Evolutionary conservation across 306 rosid genomes (phyloP).

Genomic region (Lupinus albus): DNA sequence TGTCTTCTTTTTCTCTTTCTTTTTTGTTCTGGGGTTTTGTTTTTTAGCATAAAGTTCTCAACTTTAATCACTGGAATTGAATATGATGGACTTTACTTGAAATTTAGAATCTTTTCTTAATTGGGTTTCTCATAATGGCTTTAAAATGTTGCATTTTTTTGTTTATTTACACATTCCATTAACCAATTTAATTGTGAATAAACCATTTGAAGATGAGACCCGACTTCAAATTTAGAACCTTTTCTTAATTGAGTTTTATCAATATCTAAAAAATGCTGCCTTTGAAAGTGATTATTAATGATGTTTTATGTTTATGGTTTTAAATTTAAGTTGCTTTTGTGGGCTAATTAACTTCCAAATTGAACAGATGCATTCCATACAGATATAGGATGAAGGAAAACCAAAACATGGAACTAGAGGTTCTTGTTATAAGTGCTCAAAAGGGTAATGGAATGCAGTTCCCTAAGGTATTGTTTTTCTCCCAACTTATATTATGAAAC

Average conservation of each 20-base stretch:
- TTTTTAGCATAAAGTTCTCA: background rate
- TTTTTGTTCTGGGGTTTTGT: background rate
- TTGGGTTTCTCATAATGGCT: too few relatives aligned
- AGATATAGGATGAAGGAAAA: conserved; percentile 58
- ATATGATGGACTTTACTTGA: too few relatives aligned
- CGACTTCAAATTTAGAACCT: conserved; percentile 9
- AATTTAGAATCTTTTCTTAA: too few relatives aligned
- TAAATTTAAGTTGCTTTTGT: background rate
- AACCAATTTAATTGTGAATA: too few relatives aligned
- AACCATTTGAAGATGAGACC: background rate
- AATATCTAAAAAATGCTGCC: background rate
- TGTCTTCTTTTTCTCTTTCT: conserved; percentile 6
- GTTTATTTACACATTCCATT: too few relatives aligned
- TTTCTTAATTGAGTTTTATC: conserved; percentile 35
- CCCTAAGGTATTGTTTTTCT: conserved; percentile 67
- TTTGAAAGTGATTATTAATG: conserved; percentile 18
- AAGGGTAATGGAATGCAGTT: conserved; percentile 86
- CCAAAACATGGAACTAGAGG: conserved; percentile 60
- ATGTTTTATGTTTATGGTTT: background rate
- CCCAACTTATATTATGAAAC: background rate
- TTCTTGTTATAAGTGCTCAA: conserved; percentile 87
- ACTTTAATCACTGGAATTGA: conserved; percentile 24
- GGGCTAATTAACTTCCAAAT: conserved; percentile 10
- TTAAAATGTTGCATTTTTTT: too few relatives aligned
- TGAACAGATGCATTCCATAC: conserved; percentile 89